These are phyloP conservation scores for Cercospora zeina DNA, from an alignment of 2,329 filamentous ascomycete genomes.

Conservation along the genomic window DNA sequence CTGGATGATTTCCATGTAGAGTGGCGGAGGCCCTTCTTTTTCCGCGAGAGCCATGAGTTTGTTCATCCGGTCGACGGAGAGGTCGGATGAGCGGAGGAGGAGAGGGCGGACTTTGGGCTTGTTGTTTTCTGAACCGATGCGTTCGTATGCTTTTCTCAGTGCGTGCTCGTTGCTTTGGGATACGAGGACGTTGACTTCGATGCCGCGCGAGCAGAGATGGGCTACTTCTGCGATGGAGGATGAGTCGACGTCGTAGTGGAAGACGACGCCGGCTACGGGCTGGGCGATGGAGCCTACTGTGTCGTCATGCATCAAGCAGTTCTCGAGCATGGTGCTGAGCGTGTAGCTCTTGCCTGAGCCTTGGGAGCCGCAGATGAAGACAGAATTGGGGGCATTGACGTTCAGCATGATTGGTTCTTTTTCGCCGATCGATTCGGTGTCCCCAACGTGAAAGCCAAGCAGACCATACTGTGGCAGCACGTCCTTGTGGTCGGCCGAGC, in stretches of 20 bases:
- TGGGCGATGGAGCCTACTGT: conserved; percentile 49
- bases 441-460: conserved; percentile 31
- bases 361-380: conserved; percentile 64
- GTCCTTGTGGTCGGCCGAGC: not conserved
- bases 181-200: conserved; percentile 55
- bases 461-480: conserved; percentile 35
- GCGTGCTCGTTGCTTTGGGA: conserved; percentile 50
- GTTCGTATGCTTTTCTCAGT: conserved; percentile 48
- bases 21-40: conserved; percentile 46
- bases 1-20: conserved; percentile 59
- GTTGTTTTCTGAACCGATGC: conserved; percentile 38
- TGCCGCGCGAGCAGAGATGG: conserved; percentile 51
- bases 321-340: conserved; percentile 60
- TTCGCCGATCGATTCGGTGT: conserved; percentile 6
- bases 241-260: conserved; percentile 57
- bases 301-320: conserved; percentile 53
- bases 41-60: conserved; percentile 56
- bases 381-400: conserved; percentile 57
- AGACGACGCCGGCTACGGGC: conserved; percentile 61
- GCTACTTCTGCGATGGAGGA: conserved; percentile 60
- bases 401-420: conserved; percentile 51
- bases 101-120: conserved; percentile 52
- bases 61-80: conserved; percentile 57
- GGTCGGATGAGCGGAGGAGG: conserved; percentile 47
- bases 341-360: conserved; percentile 62